Evolutionary conservation across 1,284 basidiomycete species (phyloP), one percentile per base, ranked within the genome.

Genomic region (Apiotrichum gamsii): DNA sequence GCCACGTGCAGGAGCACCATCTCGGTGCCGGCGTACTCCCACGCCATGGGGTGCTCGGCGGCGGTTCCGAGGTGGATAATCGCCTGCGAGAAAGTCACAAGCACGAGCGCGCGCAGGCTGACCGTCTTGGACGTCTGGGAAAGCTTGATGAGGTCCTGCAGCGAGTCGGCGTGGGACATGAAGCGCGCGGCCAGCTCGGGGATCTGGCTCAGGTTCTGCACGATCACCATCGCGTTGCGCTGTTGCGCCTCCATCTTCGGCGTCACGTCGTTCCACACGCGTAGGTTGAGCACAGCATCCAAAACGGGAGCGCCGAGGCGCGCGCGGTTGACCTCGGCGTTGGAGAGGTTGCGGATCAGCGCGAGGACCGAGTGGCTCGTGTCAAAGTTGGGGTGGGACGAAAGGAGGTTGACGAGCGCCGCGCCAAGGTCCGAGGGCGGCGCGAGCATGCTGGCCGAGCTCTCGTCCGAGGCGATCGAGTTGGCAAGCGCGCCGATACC

Each of bases 331-430:
- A 30, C 33, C 19, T 39, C 33, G 19, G 32, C 25, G 19, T 36
- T 33, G 16, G 45, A 40, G 14, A 46, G 39, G 45, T 46, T 46
- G 39, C 45, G 45, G 25, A 46, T 28, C 4, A 46, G 45, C 33
- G 32, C 45, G 19, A 46, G 32, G 5, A 46, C 37, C n/a, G 45
- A 14, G 39, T 40, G 32, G 38, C 40, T 38, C 4, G 33, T 37
- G 20, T 33, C 10, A 10, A 28, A 14, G 2, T 18, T 15, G 1
- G 32, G 31, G 9, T 19, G 15, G 11, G 32, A 16, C 19, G n/a
- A 23, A 21, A 46, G 37, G 9, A 46, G 32, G 16, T 3, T 11
- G 4, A 24, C 32, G 19, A 46, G 31, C 3, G 31, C 31, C 15
- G 15, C 8, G 8, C 15, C 3, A 10, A 32, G 14, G 11, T 32